Evolutionary conservation across 257 asterid species (phyloP).

Genomic region (Jasminum sambac): DNA sequence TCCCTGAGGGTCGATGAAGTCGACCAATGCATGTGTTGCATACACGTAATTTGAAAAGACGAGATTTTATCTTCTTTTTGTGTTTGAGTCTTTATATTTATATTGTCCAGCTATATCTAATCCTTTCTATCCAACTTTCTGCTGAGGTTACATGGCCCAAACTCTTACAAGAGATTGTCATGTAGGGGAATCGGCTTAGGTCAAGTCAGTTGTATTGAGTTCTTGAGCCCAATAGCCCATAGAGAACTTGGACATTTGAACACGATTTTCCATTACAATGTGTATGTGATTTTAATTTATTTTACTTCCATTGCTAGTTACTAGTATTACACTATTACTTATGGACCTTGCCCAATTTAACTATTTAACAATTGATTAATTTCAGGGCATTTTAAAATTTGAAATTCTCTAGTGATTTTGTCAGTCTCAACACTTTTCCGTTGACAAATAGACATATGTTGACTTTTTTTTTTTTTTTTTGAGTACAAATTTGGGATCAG

Average conservation of each 20-base stretch:
- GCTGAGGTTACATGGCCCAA: not conserved
- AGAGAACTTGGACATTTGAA: not conserved
- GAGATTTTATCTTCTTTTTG: not conserved
- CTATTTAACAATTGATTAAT: too few species aligned
- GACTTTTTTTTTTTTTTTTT: too few species aligned
- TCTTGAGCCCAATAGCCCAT: not conserved
- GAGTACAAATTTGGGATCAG: too few species aligned
- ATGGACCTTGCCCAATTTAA: too few species aligned
- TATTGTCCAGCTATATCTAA: not conserved
- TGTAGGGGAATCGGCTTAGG: not conserved
- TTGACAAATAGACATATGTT: too few species aligned
- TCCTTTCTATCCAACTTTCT: not conserved
- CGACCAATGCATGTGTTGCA: not conserved
- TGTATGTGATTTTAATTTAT: too few species aligned
- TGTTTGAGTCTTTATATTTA: not conserved
- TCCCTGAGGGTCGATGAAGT: slow-evolving; percentile 9
- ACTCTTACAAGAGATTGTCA: not conserved
- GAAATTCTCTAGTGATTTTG: too few species aligned
- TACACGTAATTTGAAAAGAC: not conserved
- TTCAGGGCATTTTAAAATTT: too few species aligned
- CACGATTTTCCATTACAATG: too few species aligned
- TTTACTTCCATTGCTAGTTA: too few species aligned
- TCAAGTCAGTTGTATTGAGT: not conserved
- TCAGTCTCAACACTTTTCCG: too few species aligned
- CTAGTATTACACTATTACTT: too few species aligned